Evolutionary conservation across 2,329 filamentous ascomycete genomes (phyloP).

Genomic region (Clarireedia monteithiana): DNA sequence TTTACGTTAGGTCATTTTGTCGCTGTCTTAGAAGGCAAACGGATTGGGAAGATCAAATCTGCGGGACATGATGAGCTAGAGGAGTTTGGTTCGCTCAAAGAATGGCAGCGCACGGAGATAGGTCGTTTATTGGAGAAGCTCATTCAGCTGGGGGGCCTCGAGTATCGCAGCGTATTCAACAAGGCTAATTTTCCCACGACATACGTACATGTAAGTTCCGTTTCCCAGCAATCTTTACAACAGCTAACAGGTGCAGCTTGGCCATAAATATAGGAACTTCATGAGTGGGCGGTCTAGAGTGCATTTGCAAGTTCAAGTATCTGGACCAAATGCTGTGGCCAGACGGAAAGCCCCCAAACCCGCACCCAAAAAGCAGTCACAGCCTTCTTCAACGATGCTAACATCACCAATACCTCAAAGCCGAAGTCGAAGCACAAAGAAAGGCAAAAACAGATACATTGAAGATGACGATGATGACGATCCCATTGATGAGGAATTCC

Average conservation of each 20-base stretch:
- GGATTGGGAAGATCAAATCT: constrained; percentile 45
- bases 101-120: constrained; percentile 66
- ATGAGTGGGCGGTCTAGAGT: constrained; percentile 24
- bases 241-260: constrained; percentile 27
- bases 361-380: constrained; percentile 8
- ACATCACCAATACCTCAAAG: constrained; percentile 31
- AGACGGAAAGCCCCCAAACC: constrained; percentile 29
- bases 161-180: constrained; percentile 62
- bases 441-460: constrained; percentile 26
- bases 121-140: constrained; percentile 79
- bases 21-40: constrained; percentile 72
- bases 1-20: constrained; percentile 74
- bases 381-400: constrained; percentile 54
- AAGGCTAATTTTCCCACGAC: constrained; percentile 59
- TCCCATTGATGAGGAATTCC: neutral
- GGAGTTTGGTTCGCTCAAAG: constrained; percentile 60
- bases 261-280: constrained; percentile 22
- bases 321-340: constrained; percentile 17
- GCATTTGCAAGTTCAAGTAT: constrained; percentile 24
- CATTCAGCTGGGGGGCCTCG: constrained; percentile 63
- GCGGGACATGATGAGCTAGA: constrained; percentile 32
- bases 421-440: constrained; percentile 13
- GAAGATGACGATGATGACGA: constrained; percentile 2
- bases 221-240: neutral
- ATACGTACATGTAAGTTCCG: constrained; percentile 56